These are phyloP conservation scores for Craspedostauros australis DNA, from an alignment of 108 stramenopile genomes.

Conservation along the genomic window DNA sequence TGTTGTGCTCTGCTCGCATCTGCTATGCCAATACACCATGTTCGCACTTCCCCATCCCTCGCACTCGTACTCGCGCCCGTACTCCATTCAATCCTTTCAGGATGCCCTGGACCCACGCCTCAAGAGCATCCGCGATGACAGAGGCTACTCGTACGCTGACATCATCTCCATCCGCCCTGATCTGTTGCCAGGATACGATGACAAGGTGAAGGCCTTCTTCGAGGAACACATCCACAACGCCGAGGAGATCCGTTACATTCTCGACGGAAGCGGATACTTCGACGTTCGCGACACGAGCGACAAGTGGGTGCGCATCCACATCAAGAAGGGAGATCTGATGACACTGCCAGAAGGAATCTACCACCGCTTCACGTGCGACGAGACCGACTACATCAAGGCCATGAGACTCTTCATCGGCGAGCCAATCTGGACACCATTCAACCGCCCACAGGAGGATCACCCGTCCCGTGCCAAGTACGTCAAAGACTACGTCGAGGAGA, in stretches of 20 bases:
- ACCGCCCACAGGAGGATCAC: constrained; percentile 83
- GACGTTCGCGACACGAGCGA: constrained; percentile 84
- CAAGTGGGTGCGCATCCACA: constrained; percentile 88
- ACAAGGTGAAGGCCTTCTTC: constrained; percentile 88
- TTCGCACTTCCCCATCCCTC: too few relatives aligned
- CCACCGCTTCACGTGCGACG: constrained; percentile 89
- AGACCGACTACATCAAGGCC: constrained; percentile 80
- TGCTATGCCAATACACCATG: too few relatives aligned
- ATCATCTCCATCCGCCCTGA: constrained; percentile 90
- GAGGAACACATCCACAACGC: constrained; percentile 97
- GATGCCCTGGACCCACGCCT: constrained; percentile 75
- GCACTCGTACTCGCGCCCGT: too few relatives aligned
- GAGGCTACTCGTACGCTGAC: constrained; percentile 86
- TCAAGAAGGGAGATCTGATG: constrained; percentile 94
- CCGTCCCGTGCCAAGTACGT: constrained; percentile 72
- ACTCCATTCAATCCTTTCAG: too few relatives aligned
- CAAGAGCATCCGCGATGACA: constrained; percentile 50
- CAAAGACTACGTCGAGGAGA: constrained; percentile 44
- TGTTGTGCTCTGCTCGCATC: too few relatives aligned
- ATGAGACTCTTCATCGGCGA: constrained; percentile 93
- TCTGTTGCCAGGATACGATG: constrained; percentile 74
- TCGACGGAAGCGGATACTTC: constrained; percentile 87
- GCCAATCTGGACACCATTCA: constrained; percentile 97
- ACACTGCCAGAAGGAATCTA: constrained; percentile 93
- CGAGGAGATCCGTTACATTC: constrained; percentile 94